Base-by-base conservation (phyloP, 2,329 filamentous ascomycete species). In the Trichoderma polysporum region DNA sequence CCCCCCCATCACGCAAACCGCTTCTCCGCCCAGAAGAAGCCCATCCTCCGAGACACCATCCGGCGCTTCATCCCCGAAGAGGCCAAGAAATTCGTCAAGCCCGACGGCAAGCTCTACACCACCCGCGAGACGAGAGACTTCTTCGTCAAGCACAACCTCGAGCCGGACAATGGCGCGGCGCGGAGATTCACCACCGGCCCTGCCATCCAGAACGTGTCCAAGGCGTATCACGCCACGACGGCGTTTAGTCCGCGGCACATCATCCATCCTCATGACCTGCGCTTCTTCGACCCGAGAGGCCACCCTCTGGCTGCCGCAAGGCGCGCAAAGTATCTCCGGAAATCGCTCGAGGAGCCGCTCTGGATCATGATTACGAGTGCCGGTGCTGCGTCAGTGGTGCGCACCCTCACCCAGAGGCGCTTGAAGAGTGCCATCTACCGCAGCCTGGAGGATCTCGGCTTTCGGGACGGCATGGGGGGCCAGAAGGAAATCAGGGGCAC, bases 241-340 rank as follows among this genome's bases (percentile, higher is more conserved):
- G 70, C 69, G 19, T 76, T 74, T 58, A 73, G 70, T 22, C 66
- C 73, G 10, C 60, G 66, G 9, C 75, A 81, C 68, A 69, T 77
- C 63, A 69, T 81, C 54, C 72, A 76, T 33, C 74, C 75, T 4
- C 74, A 74, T 66, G 73, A 80, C 62, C 69, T 77, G 15, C 70
- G 70, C 6, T 78, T 73, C 65, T 73, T 81, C 22, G 73, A 74
- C 6, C 73, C 75, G 1, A 71, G 72, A 10, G 76, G 75, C 6
- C 76, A 81, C 57, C 74, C 79, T 0, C 67, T 79, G 25, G 66
- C 69, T 4, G 69, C 73, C 2, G 52, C 68, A 33, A 68, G 74
- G n/a, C 73, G 74, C 57, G 57, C 64, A 35, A 69, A 72, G 27
- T 77, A 77, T 66, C 72, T 70, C n/a, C 68, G 66, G 2, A 76